Conservation (phyloP, 768 basidiomycete genomes). For the Hydnomerulius pinastri region DNA sequence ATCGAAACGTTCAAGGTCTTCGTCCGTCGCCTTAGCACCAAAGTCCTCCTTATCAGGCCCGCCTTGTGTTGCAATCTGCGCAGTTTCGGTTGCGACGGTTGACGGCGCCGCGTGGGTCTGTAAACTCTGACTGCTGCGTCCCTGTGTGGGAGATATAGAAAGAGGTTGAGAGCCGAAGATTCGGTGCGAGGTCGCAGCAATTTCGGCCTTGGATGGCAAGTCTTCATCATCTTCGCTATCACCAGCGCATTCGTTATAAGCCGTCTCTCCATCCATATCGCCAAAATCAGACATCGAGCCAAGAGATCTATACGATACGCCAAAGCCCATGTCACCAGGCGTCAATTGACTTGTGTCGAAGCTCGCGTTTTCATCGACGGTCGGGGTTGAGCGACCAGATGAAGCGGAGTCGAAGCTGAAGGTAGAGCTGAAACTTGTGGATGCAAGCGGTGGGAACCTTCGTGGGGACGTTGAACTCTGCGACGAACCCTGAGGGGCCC, state of each 20-base stretch:
- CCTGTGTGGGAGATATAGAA: conserved; percentile 19
- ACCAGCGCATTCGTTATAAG: conserved; percentile 12
- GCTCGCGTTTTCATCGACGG: conserved; percentile 17
- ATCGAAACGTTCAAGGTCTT: conserved; percentile 56
- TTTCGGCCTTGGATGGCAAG: conserved; percentile 52
- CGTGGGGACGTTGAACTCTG: conserved; percentile 1
- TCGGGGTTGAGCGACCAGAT: conserved; percentile 29
- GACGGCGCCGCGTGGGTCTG: background rate
- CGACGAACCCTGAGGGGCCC: background rate
- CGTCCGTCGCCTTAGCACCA: conserved; percentile 34
- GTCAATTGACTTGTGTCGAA: conserved; percentile 19
- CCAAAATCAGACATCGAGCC: conserved; percentile 64
- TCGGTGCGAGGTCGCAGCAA: conserved; percentile 46
- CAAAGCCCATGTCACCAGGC: conserved; percentile 12
- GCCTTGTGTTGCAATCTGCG: conserved; percentile 31
- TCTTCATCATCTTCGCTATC: conserved; percentile 23
- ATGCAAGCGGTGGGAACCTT: conserved; percentile 7
- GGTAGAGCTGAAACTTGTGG: conserved; percentile 27
- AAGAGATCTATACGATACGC: conserved; percentile 49
- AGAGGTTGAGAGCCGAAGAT: conserved; percentile 46
- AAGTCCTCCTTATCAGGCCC: conserved; percentile 7
- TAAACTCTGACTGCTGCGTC: conserved; percentile 4
- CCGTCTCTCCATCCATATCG: conserved; percentile 37
- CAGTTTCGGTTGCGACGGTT: conserved; percentile 4
- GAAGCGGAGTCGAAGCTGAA: conserved; percentile 25